Percentiles rank a stretch among this genome's conserved stretches.
These are phyloP conservation scores for Pseudogymnoascus pannorum DNA, from an alignment of 2,329 filamentous ascomycete genomes.

Conservation along the genomic window DNA sequence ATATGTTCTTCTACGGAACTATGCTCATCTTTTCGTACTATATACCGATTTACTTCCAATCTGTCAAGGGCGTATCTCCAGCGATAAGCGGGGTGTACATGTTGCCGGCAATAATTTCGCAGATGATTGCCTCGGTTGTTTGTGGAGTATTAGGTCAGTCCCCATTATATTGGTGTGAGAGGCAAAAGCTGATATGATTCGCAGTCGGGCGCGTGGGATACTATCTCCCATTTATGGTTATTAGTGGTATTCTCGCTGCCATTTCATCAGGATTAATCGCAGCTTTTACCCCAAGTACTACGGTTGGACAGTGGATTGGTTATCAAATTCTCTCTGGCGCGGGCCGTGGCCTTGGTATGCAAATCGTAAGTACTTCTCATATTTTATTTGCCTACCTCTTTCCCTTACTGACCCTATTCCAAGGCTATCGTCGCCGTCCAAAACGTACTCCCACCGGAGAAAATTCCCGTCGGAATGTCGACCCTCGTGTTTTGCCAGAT, in stretches of 20 bases:
- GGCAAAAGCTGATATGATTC: constrained; percentile 12
- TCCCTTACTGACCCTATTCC: constrained; percentile 4
- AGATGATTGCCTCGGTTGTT: constrained; percentile 16
- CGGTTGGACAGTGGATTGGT: constrained; percentile 20
- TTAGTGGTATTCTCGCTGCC: constrained; percentile 23
- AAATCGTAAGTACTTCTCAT: constrained; percentile 18
- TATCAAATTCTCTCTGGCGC: constrained; percentile 24
- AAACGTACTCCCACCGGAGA: constrained; percentile 20
- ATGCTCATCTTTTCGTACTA: constrained; percentile 19
- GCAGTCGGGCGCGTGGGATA: constrained; percentile 28
- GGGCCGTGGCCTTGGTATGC: constrained; percentile 19
- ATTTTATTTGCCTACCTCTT: constrained; percentile 14
- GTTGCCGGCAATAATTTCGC: constrained; percentile 19
- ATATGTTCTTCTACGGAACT: constrained; percentile 10
- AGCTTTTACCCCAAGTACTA: constrained; percentile 21
- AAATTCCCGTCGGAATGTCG: constrained; percentile 28
- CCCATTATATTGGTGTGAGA: constrained; percentile 14
- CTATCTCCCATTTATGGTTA: constrained; percentile 28
- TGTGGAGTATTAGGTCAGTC: constrained; percentile 19
- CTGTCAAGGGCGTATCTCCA: constrained; percentile 21
- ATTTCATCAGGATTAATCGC: constrained; percentile 30
- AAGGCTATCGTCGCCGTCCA: constrained; percentile 29
- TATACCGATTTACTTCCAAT: constrained; percentile 29
- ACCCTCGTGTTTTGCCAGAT: constrained; percentile 29
- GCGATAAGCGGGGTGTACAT: constrained; percentile 22